Evolutionary conservation across 2,329 filamentous ascomycete species (phyloP), one percentile per base, ranked within the genome.

Genomic region (Pseudogymnoascus sp.): DNA sequence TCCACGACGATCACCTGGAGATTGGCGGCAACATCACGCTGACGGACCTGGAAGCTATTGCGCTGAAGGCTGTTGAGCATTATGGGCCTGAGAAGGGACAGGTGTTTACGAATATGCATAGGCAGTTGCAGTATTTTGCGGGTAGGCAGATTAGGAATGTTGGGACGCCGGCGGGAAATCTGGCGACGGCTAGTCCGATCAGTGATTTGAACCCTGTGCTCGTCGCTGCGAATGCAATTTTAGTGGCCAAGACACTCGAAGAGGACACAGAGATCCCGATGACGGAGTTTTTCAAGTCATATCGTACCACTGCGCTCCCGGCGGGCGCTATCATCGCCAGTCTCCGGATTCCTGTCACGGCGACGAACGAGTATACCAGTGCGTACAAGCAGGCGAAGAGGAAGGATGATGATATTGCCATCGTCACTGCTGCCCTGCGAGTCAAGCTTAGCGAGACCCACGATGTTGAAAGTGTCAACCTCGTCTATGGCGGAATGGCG

Each of bases 381-480:
- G 88, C 93, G 0, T 98, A 97, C 77, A 99, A 99, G 76, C 93
- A 98, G 74, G 87, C 95, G 0, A 99, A 99, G 79, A 81, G 95
- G 68, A 98, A 98, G 73, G 95, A 99, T 70, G 95, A 99, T 70
- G 95, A 99, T 72, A 98, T 99, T 72, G 95, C 95, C 2, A 98
- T 99, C 70, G 95, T 98, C 24, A 98, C 96, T 59, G 87, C 89
- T 28, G 92, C 93, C 1, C 76, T 98, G 63, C 85, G 91, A 37
- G 81, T 98, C 4, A 84, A 83, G 4, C 77, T 98, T 2, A 83
- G 87, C 40, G 82, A 89, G 2, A 80, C 82, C 1, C 84, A 93
- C 43, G 74, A 85, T 1, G 90, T 98, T 5, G 82, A 87, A 65
- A 87, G 88, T 66, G 87, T 85, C 65, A 91, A 89, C 69, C 80